These are phyloP conservation scores for Sporisorium sorghi DNA, from an alignment of 1,284 basidiomycete genomes.

Conservation along the genomic window DNA sequence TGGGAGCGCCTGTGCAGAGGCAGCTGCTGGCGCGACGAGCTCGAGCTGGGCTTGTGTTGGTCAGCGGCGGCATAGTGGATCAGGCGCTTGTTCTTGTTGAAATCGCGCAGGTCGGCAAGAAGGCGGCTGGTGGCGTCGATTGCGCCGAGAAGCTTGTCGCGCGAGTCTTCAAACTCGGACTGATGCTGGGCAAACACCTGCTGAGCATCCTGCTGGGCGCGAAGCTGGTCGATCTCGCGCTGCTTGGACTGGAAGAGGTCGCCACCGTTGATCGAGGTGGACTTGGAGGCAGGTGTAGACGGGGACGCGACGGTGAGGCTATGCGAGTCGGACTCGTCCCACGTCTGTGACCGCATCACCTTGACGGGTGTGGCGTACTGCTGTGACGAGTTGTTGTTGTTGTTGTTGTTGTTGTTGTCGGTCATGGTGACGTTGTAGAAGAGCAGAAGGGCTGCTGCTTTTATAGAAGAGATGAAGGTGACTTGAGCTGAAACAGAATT, in stretches of 20 bases:
- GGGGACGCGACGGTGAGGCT: constrained; percentile 35
- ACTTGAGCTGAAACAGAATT: not conserved
- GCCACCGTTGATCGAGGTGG: constrained; percentile 19
- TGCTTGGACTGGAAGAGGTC: constrained; percentile 38
- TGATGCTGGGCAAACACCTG: constrained; percentile 44
- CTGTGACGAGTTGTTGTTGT: constrained; percentile 23
- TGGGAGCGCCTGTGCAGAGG: constrained; percentile 33
- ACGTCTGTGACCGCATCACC: constrained; percentile 31
- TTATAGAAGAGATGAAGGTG: not conserved
- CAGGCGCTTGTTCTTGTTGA: constrained; percentile 87
- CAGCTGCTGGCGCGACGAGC: constrained; percentile 18
- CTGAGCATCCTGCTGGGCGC: constrained; percentile 34
- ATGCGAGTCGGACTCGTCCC: constrained; percentile 33
- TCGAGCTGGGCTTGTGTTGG: constrained; percentile 14
- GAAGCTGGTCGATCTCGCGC: constrained; percentile 25
- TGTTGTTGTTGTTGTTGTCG: constrained; percentile 10
- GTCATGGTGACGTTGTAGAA: constrained; percentile 20
- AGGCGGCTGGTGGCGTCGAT: constrained; percentile 80
- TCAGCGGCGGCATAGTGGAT: constrained; percentile 79
- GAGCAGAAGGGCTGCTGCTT: too few relatives aligned
- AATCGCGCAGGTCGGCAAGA: constrained; percentile 79
- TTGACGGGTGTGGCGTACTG: constrained; percentile 39
- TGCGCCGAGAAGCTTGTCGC: constrained; percentile 70
- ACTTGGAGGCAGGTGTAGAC: constrained; percentile 22
- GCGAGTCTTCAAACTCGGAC: constrained; percentile 47